Base-by-base conservation (phyloP, 768 basidiomycete genomes). In the Leccinellum luteum region DNA sequence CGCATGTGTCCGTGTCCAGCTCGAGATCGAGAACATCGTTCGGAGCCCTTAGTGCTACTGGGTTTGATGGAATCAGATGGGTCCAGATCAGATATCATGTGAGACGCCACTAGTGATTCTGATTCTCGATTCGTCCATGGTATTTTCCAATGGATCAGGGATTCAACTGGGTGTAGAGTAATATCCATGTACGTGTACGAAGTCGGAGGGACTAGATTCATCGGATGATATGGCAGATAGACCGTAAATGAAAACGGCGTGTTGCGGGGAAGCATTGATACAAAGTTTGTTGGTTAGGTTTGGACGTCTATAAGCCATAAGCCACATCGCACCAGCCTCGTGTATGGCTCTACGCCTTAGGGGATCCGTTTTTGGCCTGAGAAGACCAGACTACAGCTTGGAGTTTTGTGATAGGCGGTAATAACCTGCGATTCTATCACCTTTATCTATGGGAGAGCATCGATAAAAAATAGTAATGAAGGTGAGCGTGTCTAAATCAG, bases 11-110 rank as follows among this genome's bases (percentile, higher is more conserved):
- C 78, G 89, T 12, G 79, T 86, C 25, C 78, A 84, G 69, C 74
- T 88, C 31, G 83, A 86, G 67, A 77, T 90, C 43, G 89, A 90
- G 74, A 75, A 80, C 51, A 83, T 88, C 59, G 76, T 85, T 73
- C 71, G 55, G 55, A 64, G 63, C 31, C 45, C 55, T 60, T 64
- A 59, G 56, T 56, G 51, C 62, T 51, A 55, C 47, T 49, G 60
- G 64, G 10, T 43, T 63, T 43, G 52, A 49, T 48, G 12, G 13
- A 7, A 48, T 55, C 52, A 19, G 54, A 55, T 28, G 38, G 38
- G 19, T 27, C 25, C 10, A n/a, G 52, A 50, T 31, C 25, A 41
- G n/a, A 41, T 62, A 51, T 51, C 57, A 57, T n/a, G 30, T 49
- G 48, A 15, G n/a, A 31, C 65, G 65, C 65, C 65, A 61, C 57